Base-by-base conservation (phyloP, 345 rosid genomes). In the Odontarrhena argentea region DNA sequence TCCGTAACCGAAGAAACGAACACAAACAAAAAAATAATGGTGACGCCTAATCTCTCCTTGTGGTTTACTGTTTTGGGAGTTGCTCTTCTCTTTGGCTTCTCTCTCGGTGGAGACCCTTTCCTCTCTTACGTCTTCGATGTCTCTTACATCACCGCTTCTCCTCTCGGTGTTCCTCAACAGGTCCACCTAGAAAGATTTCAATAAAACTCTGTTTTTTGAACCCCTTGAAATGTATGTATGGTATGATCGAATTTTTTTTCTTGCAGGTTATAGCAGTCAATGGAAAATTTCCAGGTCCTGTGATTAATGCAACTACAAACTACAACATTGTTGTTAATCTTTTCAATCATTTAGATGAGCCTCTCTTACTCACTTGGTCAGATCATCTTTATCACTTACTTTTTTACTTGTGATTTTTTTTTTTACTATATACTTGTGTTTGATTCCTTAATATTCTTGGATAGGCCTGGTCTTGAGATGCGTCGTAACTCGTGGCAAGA, bases 381-480 rank as follows among this genome's bases (percentile, higher is more conserved):
- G 84, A 60, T 53, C 35, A 12, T 18, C 22, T 18, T 18, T 18
- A 18, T 18, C 22, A 18, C 22, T 18, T 18, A 18, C 22, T 18
- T 18, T 18, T 18, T 18, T 18, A 18, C 22, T 18, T 18, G 22
- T 18, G 22, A 18, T 18, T 18, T 18, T 18, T 18, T 18, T 18
- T 18, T 18, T 0, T 18, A 18, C 22, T 18, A 18, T 1, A 18
- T 1, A 18, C 22, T 40, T 9, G 55, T 55, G 7, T 24, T 26
- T 13, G 1, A 53, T 42, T 51, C 18, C 11, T 5, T 53, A 35
- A 35, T 22, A 53, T 2, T 61, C 24, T 52, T 71, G 57, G 34
- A 60, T 77, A 94, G 99, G 99, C 50, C 87, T 67, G 99, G 99
- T 46, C 80, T 94, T 49, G 86, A 88, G 76, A 79, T 91, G 95